phyloP scores from a whole-genome alignment of 179 eudicot genomes.

The Sideroxylon spinosum region DNA sequence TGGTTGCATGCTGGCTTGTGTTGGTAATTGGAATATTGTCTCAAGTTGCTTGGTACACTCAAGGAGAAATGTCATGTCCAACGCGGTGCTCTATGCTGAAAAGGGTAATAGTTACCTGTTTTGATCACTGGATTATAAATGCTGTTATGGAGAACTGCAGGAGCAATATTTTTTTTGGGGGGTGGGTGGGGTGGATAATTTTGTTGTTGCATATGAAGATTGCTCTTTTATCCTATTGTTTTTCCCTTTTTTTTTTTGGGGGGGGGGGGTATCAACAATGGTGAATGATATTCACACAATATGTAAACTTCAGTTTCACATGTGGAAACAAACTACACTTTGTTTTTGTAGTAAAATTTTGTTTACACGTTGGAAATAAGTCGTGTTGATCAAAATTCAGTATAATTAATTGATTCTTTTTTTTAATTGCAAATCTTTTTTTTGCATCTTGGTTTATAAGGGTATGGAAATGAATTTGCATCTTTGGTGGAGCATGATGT shows the following conservation, averaged over 20 bases:
- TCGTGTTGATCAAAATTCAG: neutral
- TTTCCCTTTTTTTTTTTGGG: no score
- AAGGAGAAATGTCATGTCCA: no score
- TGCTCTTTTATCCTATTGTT: neutral
- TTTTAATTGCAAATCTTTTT: neutral
- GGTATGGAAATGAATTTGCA: neutral
- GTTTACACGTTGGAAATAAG: neutral
- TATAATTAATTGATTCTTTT: neutral
- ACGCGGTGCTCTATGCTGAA: no score
- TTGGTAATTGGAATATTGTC: no score
- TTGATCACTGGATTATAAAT: no score
- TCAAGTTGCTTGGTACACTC: no score
- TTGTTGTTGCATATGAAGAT: neutral
- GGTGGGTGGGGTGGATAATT: no score
- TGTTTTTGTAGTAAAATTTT: neutral
- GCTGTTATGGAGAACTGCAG: no score
- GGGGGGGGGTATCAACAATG: neutral
- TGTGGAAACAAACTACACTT: conserved; percentile 1
- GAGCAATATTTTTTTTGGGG: no score
- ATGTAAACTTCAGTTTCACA: neutral
- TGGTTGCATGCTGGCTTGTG: no score
- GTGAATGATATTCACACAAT: neutral
- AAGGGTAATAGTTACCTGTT: no score
- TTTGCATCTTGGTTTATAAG: neutral
- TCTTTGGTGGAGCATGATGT: no score